Base-by-base conservation (phyloP, 1,284 basidiomycete genomes). In the Fomitopsis betulina region DNA sequence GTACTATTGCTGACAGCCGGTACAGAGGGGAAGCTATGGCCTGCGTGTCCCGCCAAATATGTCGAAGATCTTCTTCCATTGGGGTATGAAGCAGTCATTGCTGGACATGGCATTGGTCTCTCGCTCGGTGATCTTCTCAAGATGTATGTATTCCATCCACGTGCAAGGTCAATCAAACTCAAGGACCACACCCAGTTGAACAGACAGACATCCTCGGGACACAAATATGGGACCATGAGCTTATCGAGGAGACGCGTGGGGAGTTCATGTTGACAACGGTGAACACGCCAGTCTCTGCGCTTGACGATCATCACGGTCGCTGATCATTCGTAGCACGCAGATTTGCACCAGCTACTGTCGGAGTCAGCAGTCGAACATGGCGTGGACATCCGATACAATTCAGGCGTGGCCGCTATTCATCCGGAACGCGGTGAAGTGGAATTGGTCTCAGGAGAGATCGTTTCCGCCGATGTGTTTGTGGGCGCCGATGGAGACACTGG, bases 401-500 rank as follows among this genome's bases (percentile, higher is more conserved):
- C 62, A 9, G 54, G 60, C 7, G 67, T 71, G 5, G 55, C 56
- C 12, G 60, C 60, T 2, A 59, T 71, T 15, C 61, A 63, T 35
- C 37, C 59, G 3, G 59, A 61, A 12, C 56, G 42, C 10, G 56
- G 54, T 27, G 4, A 82, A 82, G 76, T 67, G 52, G 65, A 40
- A 49, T 68, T 87, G 13, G 70, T 73, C 13, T 76, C 75, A 4
- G 84, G 85, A 8, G 75, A 78, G 55, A 69, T 69, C 17, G 56
- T 86, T 39, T 60, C 65, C 2, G 82, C 77, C 8, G 82, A 89
- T 63, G 75, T 88, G 17, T 75, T 89, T 51, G 70, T 89, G 42
- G 86, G 85, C 21, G 85, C 87, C 0, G 87, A 88, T 62, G 87
- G 87, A 5, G 70, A 72, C 12, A 57, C 58, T 33, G 68, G 72